Base-by-base conservation (phyloP, 129 eudicot genomes). In the Heracleum sosnowskyi region DNA sequence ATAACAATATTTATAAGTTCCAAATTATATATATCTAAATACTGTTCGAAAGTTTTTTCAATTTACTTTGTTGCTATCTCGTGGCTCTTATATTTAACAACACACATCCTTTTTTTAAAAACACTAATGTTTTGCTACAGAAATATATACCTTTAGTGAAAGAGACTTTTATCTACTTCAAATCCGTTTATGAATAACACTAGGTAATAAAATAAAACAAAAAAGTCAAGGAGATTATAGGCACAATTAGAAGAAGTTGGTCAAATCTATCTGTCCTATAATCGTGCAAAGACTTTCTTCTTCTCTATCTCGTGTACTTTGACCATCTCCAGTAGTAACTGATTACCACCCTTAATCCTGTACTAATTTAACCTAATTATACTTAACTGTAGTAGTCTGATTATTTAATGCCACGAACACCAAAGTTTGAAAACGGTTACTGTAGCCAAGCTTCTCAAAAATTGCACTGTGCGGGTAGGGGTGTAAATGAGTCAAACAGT, bases 271-370 rank as follows among this genome's bases (percentile, higher is more conserved):
- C 73, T 5, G 71, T 64, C 44, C 44, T 36, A 18, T 1, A 71
- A n/a, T 55, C 47, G 75, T 71, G 33, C 76, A 24, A 73, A 41
- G 76, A 41, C 55, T 41, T 41, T 73, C 51, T 70, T 37, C 31
- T 37, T 22, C 51, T 51, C 64, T 8, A 28, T 42, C 57, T 28
- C 57, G 55, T 73, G 26, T 73, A 73, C 76, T 73, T 73, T 73
- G 76, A 73, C 76, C 13, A n/a, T 40, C 9, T 22, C 22, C 41
- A 35, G n/a, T 44, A 31, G 18, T 49, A 17, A 18, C 31, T 24
- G 64, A 24, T 66, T 0, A 12, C 20, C 12, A 9, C 49, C 75
- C 45, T 40, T 22, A 10, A 37, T 37, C 6, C 64, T 55, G 13
- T 24, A 20, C 31, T 55, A 55, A 55, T 55, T 24, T 24, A 55